Evolutionary conservation across 2,329 filamentous ascomycete species (phyloP).

Genomic region (Beauveria scarabaeidicola): DNA sequence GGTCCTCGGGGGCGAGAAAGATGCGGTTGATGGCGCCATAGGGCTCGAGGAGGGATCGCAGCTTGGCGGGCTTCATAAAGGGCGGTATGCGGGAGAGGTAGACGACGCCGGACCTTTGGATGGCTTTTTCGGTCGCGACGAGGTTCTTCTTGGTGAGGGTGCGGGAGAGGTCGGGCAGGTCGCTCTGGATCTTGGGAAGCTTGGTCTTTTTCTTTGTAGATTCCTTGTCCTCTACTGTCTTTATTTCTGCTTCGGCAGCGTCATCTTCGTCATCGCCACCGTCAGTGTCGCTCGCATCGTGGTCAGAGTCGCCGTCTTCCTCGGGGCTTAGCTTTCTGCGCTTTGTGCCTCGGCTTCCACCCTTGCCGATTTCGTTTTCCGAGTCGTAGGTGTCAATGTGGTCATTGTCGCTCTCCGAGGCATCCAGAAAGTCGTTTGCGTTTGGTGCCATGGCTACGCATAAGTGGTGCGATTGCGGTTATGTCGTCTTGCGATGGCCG

Average conservation of each 20-base stretch:
- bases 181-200: conserved; percentile 21
- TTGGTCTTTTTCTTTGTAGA: conserved; percentile 21
- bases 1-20: conserved; percentile 71
- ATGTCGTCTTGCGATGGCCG: neutral
- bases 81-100: conserved; percentile 80
- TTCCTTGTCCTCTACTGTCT: conserved; percentile 10
- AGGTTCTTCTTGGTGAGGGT: conserved; percentile 60
- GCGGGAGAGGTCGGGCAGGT: conserved; percentile 41
- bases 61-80: conserved; percentile 77
- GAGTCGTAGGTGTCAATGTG: conserved; percentile 55
- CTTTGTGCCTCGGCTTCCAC: conserved; percentile 53
- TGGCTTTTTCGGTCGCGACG: conserved; percentile 52
- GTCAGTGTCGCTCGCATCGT: conserved; percentile 18
- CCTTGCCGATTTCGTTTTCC: conserved; percentile 60
- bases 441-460: conserved; percentile 51
- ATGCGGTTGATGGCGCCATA: conserved; percentile 71
- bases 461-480: neutral
- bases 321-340: conserved; percentile 48
- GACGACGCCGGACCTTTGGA: conserved; percentile 68
- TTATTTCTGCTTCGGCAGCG: conserved; percentile 13
- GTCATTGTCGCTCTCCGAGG: conserved; percentile 50
- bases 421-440: conserved; percentile 63
- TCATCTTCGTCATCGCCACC: conserved; percentile 17
- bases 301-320: conserved; percentile 24
- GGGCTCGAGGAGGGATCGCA: conserved; percentile 64